Base-by-base conservation (phyloP, 1,139 yeast genomes). In the Debaryomyces sp. region DNA sequence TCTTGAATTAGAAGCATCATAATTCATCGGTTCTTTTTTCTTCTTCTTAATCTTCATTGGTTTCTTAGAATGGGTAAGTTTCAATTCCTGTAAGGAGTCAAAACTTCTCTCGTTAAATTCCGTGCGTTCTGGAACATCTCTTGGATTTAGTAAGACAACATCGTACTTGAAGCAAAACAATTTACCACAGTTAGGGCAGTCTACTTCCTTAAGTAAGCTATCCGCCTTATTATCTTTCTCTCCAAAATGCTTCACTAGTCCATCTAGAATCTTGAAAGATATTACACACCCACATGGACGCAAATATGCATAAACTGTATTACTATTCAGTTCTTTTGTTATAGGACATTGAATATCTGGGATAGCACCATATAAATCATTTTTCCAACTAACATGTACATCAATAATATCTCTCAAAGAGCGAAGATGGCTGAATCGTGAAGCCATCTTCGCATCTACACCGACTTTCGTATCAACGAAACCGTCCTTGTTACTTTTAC, bases 321-420 rank as follows among this genome's bases (percentile, higher is more conserved):
- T 68, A 5, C 64, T 62, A 4, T 63, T 49, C 38, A 47, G 48
- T 24, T 52, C 56, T 38, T 56, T 54, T 2, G 65, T 77, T 15
- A 84, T 64, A 0, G 86, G 83, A 58, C 95, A 88, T 22, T 70
- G 65, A 58, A 87, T 73, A 7, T 30, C 41, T 18, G 48, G 44
- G 21, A 13, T 29, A 3, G 43, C 48, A n/a, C 53, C 54, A 2
- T 62, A 65, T 1, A 62, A 60, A 4, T 58, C 56, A 26, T 55
- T 54, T 21, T 47, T 52, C 71, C 74, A 73, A 1, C 51, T 45
- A 5, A 68, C 51, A 5, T 57, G 61, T 13, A 73, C 61, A 32
- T 66, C 67, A 6, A 66, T 56, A 24, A 73, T 45, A 52, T 73
- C 78, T 17, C 59, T 60, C 22, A 71, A 45, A 5, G 68, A 57